Evolutionary conservation across 257 asterid genomes (phyloP).

Genomic region (Fraxinus americana): DNA sequence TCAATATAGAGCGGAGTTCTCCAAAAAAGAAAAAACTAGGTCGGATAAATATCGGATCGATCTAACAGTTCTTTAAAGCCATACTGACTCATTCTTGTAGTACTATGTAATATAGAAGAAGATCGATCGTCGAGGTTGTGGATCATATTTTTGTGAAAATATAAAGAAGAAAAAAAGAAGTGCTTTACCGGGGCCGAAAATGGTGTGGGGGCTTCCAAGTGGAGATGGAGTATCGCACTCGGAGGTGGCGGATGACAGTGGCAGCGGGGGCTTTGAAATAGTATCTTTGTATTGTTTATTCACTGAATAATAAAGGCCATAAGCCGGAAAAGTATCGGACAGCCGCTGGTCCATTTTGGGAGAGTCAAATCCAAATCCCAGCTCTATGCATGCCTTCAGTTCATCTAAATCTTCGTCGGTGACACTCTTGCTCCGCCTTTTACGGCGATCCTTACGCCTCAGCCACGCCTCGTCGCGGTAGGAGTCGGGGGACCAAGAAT

Average conservation of each 20-base stretch:
- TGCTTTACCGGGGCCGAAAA: constrained; percentile 35
- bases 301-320: constrained; percentile 66
- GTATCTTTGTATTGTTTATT: constrained; percentile 52
- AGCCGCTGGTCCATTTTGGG: constrained; percentile 69
- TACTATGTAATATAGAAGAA: too few species aligned
- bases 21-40: too few species aligned
- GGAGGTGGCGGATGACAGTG: constrained; percentile 32
- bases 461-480: constrained; percentile 80
- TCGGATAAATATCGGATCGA: too few species aligned
- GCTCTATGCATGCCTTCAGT: constrained; percentile 72
- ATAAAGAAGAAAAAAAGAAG: neutral
- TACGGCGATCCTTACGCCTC: constrained; percentile 50
- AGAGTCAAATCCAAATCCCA: constrained; percentile 78
- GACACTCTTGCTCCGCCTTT: constrained; percentile 54
- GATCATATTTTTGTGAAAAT: neutral
- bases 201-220: constrained; percentile 56
- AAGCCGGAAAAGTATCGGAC: constrained; percentile 74
- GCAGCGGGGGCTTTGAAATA: constrained; percentile 32
- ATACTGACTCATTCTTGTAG: too few species aligned
- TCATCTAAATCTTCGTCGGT: constrained; percentile 81
- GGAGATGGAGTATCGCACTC: constrained; percentile 54
- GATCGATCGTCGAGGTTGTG: neutral
- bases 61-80: too few species aligned
- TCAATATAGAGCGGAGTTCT: too few species aligned
- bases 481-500: constrained; percentile 73